These are phyloP conservation scores for Dothistroma septosporum DNA, from an alignment of 2,329 filamentous ascomycete species.

Conservation along the genomic window DNA sequence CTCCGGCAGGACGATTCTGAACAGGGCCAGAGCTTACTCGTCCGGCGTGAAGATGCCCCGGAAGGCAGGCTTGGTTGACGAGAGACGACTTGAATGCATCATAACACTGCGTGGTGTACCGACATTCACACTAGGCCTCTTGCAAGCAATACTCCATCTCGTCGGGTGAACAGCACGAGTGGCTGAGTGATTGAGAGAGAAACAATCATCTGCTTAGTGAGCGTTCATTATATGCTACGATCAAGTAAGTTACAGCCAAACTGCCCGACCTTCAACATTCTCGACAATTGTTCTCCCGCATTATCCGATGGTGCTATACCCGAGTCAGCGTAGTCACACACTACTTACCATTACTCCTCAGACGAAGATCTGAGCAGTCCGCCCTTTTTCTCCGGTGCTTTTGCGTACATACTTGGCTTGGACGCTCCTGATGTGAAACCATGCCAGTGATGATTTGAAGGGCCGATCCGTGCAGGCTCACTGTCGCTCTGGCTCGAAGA, in stretches of 20 bases:
- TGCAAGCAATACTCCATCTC: no score
- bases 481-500: neutral
- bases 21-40: constrained; percentile 15
- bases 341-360: neutral
- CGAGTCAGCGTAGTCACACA: neutral
- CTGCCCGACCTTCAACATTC: neutral
- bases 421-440: neutral
- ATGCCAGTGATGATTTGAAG: neutral
- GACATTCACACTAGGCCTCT: no score
- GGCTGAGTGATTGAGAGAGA: neutral
- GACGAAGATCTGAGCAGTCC: neutral
- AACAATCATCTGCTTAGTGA: neutral
- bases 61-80: constrained; percentile 6
- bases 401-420: neutral
- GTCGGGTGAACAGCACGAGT: no score
- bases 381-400: neutral
- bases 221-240: neutral
- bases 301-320: neutral
- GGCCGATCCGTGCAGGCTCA: neutral
- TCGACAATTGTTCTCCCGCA: neutral
- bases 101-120: no score
- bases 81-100: neutral
- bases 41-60: constrained; percentile 4
- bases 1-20: constrained; percentile 14
- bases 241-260: neutral